phyloP scores from a whole-genome alignment of 2,329 filamentous ascomycete genomes.

The Claviceps sp. region DNA sequence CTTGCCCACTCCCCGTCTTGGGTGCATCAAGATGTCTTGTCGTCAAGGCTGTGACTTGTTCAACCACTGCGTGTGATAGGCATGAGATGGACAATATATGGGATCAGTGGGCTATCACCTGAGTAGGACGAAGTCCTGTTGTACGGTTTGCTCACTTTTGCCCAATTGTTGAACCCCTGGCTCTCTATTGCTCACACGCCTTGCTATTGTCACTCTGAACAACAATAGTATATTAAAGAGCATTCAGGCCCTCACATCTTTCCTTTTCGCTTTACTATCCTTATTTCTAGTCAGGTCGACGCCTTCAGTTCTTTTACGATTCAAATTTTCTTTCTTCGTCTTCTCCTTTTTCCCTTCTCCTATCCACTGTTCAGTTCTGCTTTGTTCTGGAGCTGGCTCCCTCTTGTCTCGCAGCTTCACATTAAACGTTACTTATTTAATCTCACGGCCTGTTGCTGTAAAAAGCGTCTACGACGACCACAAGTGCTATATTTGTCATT shows the following conservation, averaged over 20 bases:
- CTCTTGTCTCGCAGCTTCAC: neutral
- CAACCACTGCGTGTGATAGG: neutral
- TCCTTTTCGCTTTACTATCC: neutral
- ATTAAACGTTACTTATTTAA: neutral
- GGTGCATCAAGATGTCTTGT: neutral
- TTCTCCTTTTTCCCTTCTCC: neutral
- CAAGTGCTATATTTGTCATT: neutral
- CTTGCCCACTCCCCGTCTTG: neutral
- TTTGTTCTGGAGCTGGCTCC: neutral
- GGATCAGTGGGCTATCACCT: neutral
- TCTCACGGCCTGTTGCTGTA: neutral
- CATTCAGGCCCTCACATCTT: neutral
- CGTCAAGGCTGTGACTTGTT: neutral
- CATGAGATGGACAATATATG: neutral
- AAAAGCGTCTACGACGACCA: neutral
- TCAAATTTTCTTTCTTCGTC: neutral
- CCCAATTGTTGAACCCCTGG: no score
- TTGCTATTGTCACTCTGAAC: neutral
- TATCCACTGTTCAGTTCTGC: neutral
- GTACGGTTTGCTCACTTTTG: neutral
- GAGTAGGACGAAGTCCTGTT: neutral
- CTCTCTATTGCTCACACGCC: neutral
- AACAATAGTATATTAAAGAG: slow-evolving; percentile 2
- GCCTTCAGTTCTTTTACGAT: neutral
- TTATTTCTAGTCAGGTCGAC: neutral